Conservation (phyloP, 176 grass and related monocot genomes). For the Ensete ventricosum region DNA sequence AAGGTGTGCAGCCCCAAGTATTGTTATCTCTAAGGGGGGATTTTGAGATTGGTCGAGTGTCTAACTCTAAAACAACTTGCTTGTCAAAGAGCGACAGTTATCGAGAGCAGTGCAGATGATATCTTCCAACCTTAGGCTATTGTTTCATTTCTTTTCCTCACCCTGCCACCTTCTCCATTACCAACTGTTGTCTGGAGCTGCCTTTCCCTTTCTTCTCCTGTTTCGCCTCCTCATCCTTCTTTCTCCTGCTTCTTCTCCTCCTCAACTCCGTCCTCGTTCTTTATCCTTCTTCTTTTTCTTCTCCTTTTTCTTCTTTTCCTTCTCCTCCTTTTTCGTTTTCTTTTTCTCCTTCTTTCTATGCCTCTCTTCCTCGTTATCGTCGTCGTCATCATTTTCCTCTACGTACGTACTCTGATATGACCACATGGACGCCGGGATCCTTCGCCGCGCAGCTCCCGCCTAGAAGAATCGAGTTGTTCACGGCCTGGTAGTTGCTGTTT, state of each 20-base stretch:
- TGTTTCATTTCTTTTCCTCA: no score
- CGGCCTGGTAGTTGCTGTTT: conserved; percentile 96
- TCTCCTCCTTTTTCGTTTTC: neutral
- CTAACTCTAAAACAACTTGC: neutral
- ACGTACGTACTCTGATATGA: conserved; percentile 44
- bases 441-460: conserved; percentile 51
- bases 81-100: neutral
- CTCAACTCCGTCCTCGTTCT: neutral
- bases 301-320: neutral
- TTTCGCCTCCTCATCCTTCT: neutral
- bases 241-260: neutral
- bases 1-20: neutral
- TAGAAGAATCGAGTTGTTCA: conserved; percentile 87
- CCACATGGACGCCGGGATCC: conserved; percentile 66
- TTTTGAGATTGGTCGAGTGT: neutral
- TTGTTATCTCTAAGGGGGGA: neutral
- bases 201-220: neutral
- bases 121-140: no score
- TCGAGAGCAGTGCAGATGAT: neutral
- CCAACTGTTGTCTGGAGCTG: neutral
- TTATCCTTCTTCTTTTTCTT: conserved; percentile 11
- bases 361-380: conserved; percentile 23
- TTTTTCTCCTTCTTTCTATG: conserved; percentile 17
- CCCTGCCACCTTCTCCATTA: neutral
- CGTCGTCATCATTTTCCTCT: conserved; percentile 19